Evolutionary conservation across 192 early-diverging fungal genomes (phyloP), one percentile per base, ranked within the genome.

Genomic region (Dimargaris verticillata): DNA sequence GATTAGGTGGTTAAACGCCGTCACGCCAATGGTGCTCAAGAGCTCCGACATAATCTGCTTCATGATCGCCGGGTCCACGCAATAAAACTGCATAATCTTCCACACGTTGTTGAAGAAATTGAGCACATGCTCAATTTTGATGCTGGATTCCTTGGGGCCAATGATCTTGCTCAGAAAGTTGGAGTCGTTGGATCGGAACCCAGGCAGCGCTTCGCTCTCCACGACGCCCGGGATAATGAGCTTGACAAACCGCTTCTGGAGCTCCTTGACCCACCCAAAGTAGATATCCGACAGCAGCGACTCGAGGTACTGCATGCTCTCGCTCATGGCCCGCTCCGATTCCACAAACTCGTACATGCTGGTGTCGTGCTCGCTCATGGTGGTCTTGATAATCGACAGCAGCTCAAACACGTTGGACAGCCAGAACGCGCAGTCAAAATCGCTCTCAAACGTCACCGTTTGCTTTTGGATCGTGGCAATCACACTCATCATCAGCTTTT

Each of bases 211-310:
- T 71, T 99, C 91, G 71, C 88, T 86, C 73, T 97, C 94, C 44
- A 99, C 92, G 18, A 99, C 83, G 24, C 92, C 92, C 4, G 94
- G 93, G 42, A 97, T 88, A 63, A 93, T 88, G 81, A 96, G 89
- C 77, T 93, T 92, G 60, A 75, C 78, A 24, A 99, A 77, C 10
- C 88, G 82, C 75, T 96, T 97, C 72, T 96, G 93, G 64, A 96
- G 78, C 54, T 93, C 89, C 71, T 92, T 94, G 82, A 96, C 89
- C 94, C 94, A 97, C 22, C 89, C 91, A 74, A 92, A 91, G 80
- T 92, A 97, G 61, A 97, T 94, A 59, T 95, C 91, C 42, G 89
- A 83, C 54, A 97, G 79, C 28, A 97, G 71, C 62, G 88, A 82
- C 70, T 99, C 88, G 28, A 97, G 74, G 57, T 95, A 92, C 70